Base-by-base conservation (phyloP, 257 asterid genomes). In the Salvia hispanica region DNA sequence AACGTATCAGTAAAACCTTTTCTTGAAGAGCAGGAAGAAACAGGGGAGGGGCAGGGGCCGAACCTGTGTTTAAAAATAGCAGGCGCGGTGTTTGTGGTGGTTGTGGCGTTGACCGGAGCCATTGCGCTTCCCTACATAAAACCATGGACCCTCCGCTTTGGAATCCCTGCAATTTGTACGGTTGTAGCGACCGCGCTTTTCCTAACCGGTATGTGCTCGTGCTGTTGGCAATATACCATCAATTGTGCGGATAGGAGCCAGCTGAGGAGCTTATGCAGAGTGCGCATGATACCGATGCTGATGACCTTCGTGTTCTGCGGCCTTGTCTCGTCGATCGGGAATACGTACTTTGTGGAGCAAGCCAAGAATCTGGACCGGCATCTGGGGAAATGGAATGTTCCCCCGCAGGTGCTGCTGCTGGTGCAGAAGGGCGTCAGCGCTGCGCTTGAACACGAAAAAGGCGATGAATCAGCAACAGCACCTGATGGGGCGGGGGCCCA, bases 131-230 rank as follows among this genome's bases (percentile, higher is more conserved):
- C 58, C 1, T 52, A 52, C 58, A 18, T 52, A 7, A 52, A 52
- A 3, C 58, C 58, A 3, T 52, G 58, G 58, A 52, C n/a, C 7
- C 58, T 52, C 58, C 58, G 58, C 13, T 52, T 52, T 12, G 58
- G 58, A 3, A 52, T 52, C 1, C 58, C 58, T 2, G 58, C 58
- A 18, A 52, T 52, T 0, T 52, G 36, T 9, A 52, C 58, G 3
- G 58, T 3, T 9, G n/a, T 52, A 7, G 58, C 36, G 2, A 52
- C 58, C 36, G 1, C 9, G 9, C 58, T 52, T 9, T 52, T 52
- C 9, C 58, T 52, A 8, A 52, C n/a, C 58, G 58, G 58, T 10
- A 2, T 52, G 5, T 52, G 58, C n/a, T n/a, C n/a, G n/a, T n/a
- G n/a, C 25, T 21, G 25, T 21, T 21, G 25, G 25, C 25, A 21